These are phyloP conservation scores for Gossypium raimondii DNA, from an alignment of 345 rosid genomes.

Conservation along the genomic window DNA sequence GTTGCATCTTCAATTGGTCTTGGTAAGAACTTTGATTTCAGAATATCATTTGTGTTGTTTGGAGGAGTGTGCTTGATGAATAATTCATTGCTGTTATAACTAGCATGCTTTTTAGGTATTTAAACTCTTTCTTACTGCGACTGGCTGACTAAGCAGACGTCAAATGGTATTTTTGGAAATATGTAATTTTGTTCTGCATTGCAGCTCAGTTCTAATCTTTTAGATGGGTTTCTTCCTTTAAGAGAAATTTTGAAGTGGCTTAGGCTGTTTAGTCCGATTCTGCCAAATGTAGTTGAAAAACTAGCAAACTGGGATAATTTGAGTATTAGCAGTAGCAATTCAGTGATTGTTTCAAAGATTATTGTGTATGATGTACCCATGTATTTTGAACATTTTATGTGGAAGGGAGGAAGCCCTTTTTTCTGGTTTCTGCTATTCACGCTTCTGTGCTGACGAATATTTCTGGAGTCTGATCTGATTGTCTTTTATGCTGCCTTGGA, in stretches of 20 bases:
- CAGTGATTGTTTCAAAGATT: neutral
- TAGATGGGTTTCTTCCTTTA: neutral
- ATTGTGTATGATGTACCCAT: neutral
- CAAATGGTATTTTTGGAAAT: conserved; percentile 5
- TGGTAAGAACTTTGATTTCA: conserved; percentile 50
- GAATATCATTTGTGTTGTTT: neutral
- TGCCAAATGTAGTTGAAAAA: neutral
- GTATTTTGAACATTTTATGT: neutral
- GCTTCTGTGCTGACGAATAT: neutral
- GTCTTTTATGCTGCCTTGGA: neutral
- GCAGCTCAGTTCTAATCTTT: neutral
- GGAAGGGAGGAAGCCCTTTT: neutral
- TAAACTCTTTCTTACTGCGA: neutral
- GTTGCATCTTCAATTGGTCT: conserved; percentile 99
- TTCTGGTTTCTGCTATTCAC: neutral
- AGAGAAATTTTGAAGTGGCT: neutral
- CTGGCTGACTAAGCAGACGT: conserved; percentile 1
- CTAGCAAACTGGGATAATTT: neutral
- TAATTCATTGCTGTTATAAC: neutral
- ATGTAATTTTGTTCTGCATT: neutral
- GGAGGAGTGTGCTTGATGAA: neutral
- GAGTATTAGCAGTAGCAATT: neutral
- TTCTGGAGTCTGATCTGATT: neutral
- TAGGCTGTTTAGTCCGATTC: neutral
- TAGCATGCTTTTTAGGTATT: neutral